Conservation (phyloP, 1,139 yeast genomes). For the Yamadazyma aaseri region DNA sequence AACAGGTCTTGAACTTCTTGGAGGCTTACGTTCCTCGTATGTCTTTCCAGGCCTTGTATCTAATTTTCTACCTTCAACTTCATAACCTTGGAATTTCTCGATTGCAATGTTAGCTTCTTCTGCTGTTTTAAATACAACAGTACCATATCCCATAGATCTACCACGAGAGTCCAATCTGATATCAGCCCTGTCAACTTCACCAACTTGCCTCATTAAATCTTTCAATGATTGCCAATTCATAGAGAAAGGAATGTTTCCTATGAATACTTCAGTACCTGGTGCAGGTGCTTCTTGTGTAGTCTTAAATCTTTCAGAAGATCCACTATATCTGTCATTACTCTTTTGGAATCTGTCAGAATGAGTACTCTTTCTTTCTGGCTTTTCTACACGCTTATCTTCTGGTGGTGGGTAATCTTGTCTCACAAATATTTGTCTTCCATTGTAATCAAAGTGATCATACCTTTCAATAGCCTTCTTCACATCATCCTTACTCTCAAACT, state of each 20-base stretch:
- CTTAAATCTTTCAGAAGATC: constrained; percentile 1
- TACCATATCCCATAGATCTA: constrained; percentile 84
- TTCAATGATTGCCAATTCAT: constrained; percentile 83
- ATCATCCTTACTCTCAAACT: constrained; percentile 64
- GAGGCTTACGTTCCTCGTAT: constrained; percentile 1
- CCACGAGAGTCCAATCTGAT: constrained; percentile 69
- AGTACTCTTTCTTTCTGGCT: constrained; percentile 5
- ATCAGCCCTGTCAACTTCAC: constrained; percentile 79
- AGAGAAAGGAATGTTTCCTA: constrained; percentile 80
- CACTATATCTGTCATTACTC: constrained; percentile 7
- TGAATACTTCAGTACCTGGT: constrained; percentile 71
- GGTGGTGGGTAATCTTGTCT: constrained; percentile 90
- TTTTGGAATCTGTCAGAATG: constrained; percentile 10
- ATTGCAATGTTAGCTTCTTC: constrained; percentile 66
- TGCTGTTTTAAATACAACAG: constrained; percentile 58
- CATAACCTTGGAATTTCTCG: constrained; percentile 62
- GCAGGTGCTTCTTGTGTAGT: constrained; percentile 1
- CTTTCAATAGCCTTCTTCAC: constrained; percentile 74
- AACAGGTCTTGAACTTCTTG: constrained; percentile 8
- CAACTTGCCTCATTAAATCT: constrained; percentile 71
- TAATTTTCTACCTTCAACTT: constrained; percentile 64
- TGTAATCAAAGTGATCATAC: constrained; percentile 64
- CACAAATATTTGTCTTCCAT: constrained; percentile 84
- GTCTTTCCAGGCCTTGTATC: constrained; percentile 64
- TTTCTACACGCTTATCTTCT: constrained; percentile 30